A percentile compares a stretch with the other conserved stretches of the same genome.
These are phyloP conservation scores for Apophysomyces ossiformis DNA, from an alignment of 371 early-diverging fungal genomes.

Conservation along the genomic window DNA sequence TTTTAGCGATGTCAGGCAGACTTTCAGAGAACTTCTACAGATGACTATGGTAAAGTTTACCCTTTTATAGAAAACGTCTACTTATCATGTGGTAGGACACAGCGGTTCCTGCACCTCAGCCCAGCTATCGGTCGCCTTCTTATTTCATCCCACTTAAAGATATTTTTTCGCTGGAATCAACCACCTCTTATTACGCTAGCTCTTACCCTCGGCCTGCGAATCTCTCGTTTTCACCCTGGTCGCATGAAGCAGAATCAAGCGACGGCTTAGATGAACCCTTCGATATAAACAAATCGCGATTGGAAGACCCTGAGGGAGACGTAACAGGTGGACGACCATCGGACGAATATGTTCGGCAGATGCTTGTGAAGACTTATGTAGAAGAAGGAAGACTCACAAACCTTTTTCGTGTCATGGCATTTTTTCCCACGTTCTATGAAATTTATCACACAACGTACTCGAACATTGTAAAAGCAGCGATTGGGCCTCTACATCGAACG, in stretches of 20 bases:
- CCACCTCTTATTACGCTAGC: constrained; percentile 27
- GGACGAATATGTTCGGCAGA: constrained; percentile 54
- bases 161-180: constrained; percentile 50
- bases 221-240: constrained; percentile 56
- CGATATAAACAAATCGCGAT: neutral
- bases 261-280: constrained; percentile 10
- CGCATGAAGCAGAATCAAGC: constrained; percentile 32
- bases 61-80: constrained; percentile 9
- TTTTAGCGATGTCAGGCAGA: constrained; percentile 60
- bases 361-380: constrained; percentile 60
- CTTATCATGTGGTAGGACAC: constrained; percentile 32
- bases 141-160: constrained; percentile 56
- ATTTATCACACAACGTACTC: constrained; percentile 49
- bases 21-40: constrained; percentile 50
- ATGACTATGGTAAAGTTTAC: constrained; percentile 42
- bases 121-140: constrained; percentile 63
- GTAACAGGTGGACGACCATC: constrained; percentile 47
- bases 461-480: constrained; percentile 47
- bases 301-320: constrained; percentile 12
- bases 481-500: constrained; percentile 59
- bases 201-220: constrained; percentile 48
- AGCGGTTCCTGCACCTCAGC: constrained; percentile 54
- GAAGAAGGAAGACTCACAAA: constrained; percentile 63
- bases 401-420: constrained; percentile 60
- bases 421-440: constrained; percentile 69